These are phyloP conservation scores for Chenopodium berlandieri DNA, from an alignment of 148 eudicot species.

Conservation along the genomic window DNA sequence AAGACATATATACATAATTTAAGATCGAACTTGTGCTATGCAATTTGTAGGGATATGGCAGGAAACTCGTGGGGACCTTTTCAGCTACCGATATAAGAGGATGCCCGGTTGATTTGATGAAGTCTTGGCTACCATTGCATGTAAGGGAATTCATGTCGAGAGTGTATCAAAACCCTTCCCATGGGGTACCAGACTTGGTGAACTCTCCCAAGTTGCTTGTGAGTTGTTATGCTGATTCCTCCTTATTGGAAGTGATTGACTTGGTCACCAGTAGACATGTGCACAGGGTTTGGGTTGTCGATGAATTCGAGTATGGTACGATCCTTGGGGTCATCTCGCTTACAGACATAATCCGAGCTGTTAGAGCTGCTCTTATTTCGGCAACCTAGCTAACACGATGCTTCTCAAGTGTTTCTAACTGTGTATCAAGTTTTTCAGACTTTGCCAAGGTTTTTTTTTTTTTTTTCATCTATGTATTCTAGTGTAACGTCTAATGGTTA, in stretches of 20 bases:
- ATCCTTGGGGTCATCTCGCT: conserved; percentile 76
- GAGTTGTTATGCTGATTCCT: conserved; percentile 44
- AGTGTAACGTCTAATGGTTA: background rate
- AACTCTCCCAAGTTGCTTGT: conserved; percentile 50
- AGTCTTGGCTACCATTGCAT: conserved; percentile 42
- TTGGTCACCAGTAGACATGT: conserved; percentile 55
- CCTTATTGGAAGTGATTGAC: conserved; percentile 58
- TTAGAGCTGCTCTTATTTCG: conserved; percentile 47
- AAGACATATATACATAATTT: no score
- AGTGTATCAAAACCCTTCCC: conserved; percentile 39
- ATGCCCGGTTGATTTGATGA: conserved; percentile 61
- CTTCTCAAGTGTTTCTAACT: background rate
- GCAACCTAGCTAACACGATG: conserved; percentile 21
- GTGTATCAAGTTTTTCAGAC: background rate
- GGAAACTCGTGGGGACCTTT: conserved; percentile 72
- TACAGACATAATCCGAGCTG: conserved; percentile 64
- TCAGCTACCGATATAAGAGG: conserved; percentile 79
- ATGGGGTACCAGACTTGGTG: conserved; percentile 41
- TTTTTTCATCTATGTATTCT: background rate
- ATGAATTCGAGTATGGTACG: conserved; percentile 33
- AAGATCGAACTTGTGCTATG: background rate
- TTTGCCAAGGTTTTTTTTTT: background rate
- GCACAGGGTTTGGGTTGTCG: conserved; percentile 83
- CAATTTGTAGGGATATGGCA: conserved; percentile 56
- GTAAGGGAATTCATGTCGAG: conserved; percentile 55